A percentile compares a stretch with the other conserved stretches of the same genome.
Evolutionary conservation across 805 yeast genomes (phyloP).

Genomic region (Yarrowia keelungensis): DNA sequence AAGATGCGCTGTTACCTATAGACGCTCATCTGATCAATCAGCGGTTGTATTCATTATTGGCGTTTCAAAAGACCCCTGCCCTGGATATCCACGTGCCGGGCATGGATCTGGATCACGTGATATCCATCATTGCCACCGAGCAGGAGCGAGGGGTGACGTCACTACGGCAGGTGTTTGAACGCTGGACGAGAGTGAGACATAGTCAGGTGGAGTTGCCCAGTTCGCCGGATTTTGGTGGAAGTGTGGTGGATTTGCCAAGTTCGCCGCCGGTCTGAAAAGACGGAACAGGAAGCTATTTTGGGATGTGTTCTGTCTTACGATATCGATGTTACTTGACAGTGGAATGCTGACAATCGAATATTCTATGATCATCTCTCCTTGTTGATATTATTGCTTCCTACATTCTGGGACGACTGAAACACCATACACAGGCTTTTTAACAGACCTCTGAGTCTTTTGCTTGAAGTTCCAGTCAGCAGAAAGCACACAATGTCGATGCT

Average conservation of each 20-base stretch:
- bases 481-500: too few species aligned
- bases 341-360: too few species aligned
- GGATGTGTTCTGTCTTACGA: too few species aligned
- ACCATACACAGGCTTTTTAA: too few species aligned
- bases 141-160: neutral
- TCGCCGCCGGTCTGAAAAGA: neutral
- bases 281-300: too few species aligned
- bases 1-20: neutral
- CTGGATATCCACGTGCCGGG: constrained; percentile 24
- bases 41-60: constrained; percentile 12
- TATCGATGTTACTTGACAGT: too few species aligned
- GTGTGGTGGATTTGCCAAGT: neutral
- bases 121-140: constrained; percentile 11
- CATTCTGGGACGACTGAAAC: too few species aligned
- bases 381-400: too few species aligned
- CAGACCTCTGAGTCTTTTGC: too few species aligned
- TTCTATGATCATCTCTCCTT: too few species aligned
- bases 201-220: constrained; percentile 9
- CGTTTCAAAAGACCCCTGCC: neutral
- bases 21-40: constrained; percentile 30
- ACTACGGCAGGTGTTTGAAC: constrained; percentile 1
- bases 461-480: too few species aligned
- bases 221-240: neutral
- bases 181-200: constrained; percentile 14
- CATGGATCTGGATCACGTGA: constrained; percentile 4